A percentile compares a stretch with the other conserved stretches of the same genome.
Conservation (phyloP, 2,329 filamentous ascomycete genomes). For the Fusarium sp. region DNA sequence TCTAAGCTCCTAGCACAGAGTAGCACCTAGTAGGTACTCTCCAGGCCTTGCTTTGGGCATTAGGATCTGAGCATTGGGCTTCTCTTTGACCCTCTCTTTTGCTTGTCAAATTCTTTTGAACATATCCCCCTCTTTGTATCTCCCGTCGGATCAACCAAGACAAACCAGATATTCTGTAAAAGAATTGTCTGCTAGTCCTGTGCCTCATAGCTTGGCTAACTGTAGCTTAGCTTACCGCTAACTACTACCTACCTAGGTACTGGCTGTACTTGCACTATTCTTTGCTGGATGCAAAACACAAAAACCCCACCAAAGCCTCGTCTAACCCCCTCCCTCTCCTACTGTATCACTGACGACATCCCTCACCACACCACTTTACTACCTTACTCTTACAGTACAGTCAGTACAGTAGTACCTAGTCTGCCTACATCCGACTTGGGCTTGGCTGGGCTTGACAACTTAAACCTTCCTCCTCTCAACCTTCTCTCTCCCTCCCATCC, state of each 20-base stretch:
- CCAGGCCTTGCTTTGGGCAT: constrained; percentile 29
- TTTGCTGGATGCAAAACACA: constrained; percentile 46
- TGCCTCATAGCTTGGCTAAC: constrained; percentile 8
- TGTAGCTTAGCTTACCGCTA: constrained; percentile 43
- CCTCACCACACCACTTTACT: constrained; percentile 21
- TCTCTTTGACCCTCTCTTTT: constrained; percentile 29
- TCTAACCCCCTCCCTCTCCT: constrained; percentile 41
- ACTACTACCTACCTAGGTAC: constrained; percentile 5
- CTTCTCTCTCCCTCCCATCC: constrained; percentile 33
- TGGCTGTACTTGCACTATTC: not conserved
- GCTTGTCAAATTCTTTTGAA: constrained; percentile 6
- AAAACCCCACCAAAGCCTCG: constrained; percentile 50
- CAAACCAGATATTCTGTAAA: not conserved
- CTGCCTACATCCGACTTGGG: constrained; percentile 11
- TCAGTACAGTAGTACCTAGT: too few relatives aligned
- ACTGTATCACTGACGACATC: constrained; percentile 55
- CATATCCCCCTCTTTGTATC: not conserved
- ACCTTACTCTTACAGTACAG: constrained; percentile 7
- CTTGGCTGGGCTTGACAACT: constrained; percentile 38
- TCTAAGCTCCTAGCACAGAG: constrained; percentile 30
- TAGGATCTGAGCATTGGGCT: constrained; percentile 33
- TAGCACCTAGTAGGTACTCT: constrained; percentile 12
- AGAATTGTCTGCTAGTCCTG: constrained; percentile 2
- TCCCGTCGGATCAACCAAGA: not conserved
- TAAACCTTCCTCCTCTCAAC: constrained; percentile 36